These are phyloP conservation scores for Eutrema yunnanense DNA, from an alignment of 345 rosid genomes.

Conservation along the genomic window DNA sequence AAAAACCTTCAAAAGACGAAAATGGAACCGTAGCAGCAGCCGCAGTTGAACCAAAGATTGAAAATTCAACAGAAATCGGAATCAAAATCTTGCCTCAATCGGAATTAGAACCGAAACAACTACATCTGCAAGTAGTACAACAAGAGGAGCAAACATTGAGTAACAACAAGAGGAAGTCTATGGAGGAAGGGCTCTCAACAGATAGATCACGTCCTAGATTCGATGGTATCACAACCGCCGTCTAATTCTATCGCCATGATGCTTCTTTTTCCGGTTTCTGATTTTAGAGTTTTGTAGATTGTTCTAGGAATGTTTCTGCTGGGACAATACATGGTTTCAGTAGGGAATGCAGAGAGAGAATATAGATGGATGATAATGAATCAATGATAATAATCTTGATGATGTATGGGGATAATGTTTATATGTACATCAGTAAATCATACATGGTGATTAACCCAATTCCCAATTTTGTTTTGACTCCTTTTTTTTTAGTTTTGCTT, in stretches of 20 bases:
- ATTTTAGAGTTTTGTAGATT: constrained; percentile 22
- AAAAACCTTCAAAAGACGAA: constrained; percentile 1
- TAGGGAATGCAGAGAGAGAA: background rate
- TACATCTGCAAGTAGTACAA: background rate
- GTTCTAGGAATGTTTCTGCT: constrained; percentile 15
- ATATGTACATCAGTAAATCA: constrained; percentile 26
- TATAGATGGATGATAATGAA: background rate
- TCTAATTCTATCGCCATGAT: constrained; percentile 5
- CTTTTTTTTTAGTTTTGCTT: background rate
- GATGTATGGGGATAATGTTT: constrained; percentile 20
- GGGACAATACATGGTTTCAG: background rate
- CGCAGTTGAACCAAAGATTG: constrained; percentile 12
- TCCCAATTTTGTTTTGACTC: constrained; percentile 10
- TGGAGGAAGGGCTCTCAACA: constrained; percentile 30
- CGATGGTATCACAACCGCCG: constrained; percentile 25
- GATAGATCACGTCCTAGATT: constrained; percentile 25
- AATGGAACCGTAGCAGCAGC: background rate
- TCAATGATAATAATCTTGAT: background rate
- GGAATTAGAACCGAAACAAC: background rate
- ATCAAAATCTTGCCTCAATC: constrained; percentile 15
- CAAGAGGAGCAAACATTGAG: constrained; percentile 18
- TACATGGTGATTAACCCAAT: constrained; percentile 17
- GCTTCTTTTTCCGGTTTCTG: background rate
- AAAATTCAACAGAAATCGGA: background rate
- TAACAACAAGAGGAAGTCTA: constrained; percentile 41